Evolutionary conservation across 2,329 filamentous ascomycete genomes (phyloP).

Genomic region (Colletotrichum sp.): DNA sequence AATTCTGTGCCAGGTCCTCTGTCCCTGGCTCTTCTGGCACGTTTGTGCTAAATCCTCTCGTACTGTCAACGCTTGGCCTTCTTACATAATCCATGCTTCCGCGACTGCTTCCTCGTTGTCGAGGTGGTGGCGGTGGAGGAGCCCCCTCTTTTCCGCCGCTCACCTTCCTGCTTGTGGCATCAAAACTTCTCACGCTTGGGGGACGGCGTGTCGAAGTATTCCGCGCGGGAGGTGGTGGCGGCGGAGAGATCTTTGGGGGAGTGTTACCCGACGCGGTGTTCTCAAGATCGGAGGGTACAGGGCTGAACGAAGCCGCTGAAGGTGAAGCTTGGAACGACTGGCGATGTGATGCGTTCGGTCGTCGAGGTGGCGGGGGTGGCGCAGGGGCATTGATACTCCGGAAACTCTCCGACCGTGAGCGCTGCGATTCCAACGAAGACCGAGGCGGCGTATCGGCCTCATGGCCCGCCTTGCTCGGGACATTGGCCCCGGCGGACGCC

Average conservation of each 20-base stretch:
- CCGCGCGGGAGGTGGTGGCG: conserved; percentile 51
- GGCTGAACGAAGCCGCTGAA: neutral
- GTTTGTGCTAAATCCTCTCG: conserved; percentile 25
- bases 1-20: conserved; percentile 24
- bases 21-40: conserved; percentile 28
- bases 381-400: conserved; percentile 50
- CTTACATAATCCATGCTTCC: conserved; percentile 42
- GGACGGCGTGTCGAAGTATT: conserved; percentile 50
- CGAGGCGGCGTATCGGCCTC: conserved; percentile 47
- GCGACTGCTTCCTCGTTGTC: conserved; percentile 52
- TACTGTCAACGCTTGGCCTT: conserved; percentile 37
- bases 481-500: conserved; percentile 18
- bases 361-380: conserved; percentile 58
- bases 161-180: conserved; percentile 29
- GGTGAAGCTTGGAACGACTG: conserved; percentile 22
- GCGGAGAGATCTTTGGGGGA: conserved; percentile 34
- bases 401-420: conserved; percentile 50
- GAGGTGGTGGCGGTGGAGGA: conserved; percentile 55
- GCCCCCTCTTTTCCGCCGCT: conserved; percentile 10
- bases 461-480: conserved; percentile 19
- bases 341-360: conserved; percentile 45
- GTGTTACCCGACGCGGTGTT: neutral
- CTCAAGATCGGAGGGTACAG: neutral
- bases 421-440: conserved; percentile 55
- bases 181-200: conserved; percentile 45